phyloP scores from a whole-genome alignment of 441 rosid species.

The Erodium chrysanthum region DNA sequence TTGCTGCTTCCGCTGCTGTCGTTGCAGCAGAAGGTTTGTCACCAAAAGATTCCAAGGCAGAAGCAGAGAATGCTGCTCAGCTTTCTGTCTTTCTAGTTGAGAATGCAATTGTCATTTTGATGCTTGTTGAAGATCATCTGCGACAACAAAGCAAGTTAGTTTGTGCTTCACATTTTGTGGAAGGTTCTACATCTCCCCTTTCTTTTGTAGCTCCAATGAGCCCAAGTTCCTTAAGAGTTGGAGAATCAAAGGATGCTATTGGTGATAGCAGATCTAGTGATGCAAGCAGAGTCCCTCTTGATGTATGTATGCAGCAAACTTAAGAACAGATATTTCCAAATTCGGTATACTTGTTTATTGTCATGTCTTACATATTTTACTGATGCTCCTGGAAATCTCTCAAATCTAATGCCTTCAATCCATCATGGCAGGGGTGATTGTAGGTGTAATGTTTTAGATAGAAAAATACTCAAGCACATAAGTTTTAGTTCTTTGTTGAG shows the following conservation, averaged over 20 bases:
- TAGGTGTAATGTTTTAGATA: too few relatives aligned
- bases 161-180: conserved; percentile 40
- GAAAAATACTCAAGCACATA: too few relatives aligned
- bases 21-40: conserved; percentile 98
- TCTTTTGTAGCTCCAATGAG: conserved; percentile 56
- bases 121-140: conserved; percentile 99
- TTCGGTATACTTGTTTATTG: too few relatives aligned
- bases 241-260: conserved; percentile 48
- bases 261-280: conserved; percentile 57
- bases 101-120: conserved; percentile 95
- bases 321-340: not conserved
- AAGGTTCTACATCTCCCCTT: conserved; percentile 69
- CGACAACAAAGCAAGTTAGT: conserved; percentile 89
- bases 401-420: too few relatives aligned
- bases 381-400: too few relatives aligned
- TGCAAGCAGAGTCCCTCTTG: conserved; percentile 67
- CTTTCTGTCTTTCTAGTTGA: conserved; percentile 96
- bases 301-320: conserved; percentile 46
- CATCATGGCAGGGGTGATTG: too few relatives aligned
- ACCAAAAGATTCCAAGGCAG: conserved; percentile 76
- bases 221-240: conserved; percentile 32
- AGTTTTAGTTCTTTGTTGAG: too few relatives aligned
- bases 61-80: conserved; percentile 96
- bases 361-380: too few relatives aligned
- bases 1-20: conserved; percentile 99